Percentiles rank a stretch among this genome's conserved stretches.
phyloP scores from a whole-genome alignment of 192 early-diverging fungal genomes.

The Backusella liffmaniae region DNA sequence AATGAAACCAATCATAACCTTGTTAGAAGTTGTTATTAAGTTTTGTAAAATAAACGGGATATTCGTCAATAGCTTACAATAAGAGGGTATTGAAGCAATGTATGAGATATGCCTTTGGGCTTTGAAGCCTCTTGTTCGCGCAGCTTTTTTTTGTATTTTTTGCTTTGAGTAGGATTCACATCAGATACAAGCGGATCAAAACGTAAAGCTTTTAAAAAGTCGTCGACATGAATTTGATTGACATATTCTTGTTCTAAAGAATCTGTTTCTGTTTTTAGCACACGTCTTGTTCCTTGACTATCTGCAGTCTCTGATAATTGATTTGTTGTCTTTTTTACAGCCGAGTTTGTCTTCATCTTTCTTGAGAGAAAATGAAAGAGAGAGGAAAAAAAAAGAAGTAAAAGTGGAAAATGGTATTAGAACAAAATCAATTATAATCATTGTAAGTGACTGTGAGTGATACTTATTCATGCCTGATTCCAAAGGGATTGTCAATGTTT shows the following conservation, averaged over 20 bases:
- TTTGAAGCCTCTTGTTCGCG: slow-evolving; percentile 13
- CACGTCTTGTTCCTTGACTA: background rate
- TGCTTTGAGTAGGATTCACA: slow-evolving; percentile 45
- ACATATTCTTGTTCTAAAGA: slow-evolving; percentile 26
- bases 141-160: slow-evolving; percentile 18
- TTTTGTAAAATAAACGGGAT: background rate
- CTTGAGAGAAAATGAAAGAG: background rate
- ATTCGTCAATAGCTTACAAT: slow-evolving; percentile 37
- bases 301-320: background rate
- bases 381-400: background rate
- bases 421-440: background rate
- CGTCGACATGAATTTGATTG: slow-evolving; percentile 44
- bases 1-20: slow-evolving; percentile 55
- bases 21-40: background rate
- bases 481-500: no score
- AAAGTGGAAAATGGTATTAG: no score
- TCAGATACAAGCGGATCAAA: slow-evolving; percentile 39
- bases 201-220: slow-evolving; percentile 44
- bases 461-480: background rate
- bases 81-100: slow-evolving; percentile 49
- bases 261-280: background rate
- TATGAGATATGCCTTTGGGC: slow-evolving; percentile 39
- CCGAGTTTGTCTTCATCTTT: background rate
- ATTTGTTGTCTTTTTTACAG: slow-evolving; percentile 11
- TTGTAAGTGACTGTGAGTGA: background rate